Conservation (phyloP, 139 green algal genomes). For the Closterium sp. region DNA sequence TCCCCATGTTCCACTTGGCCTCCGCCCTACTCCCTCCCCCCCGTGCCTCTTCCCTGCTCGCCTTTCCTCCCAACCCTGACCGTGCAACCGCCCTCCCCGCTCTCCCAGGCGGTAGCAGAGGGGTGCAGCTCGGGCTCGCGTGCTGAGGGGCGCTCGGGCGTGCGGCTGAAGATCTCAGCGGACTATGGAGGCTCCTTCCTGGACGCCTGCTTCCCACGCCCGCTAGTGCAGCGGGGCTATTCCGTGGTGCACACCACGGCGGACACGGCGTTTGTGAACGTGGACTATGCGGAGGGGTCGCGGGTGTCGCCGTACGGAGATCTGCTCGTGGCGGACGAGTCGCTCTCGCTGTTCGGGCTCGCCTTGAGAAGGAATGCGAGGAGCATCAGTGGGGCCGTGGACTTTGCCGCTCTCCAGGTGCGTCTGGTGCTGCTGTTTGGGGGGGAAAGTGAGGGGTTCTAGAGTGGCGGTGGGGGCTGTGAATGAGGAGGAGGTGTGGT, state of each 20-base stretch:
- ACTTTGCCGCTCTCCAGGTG: constrained; percentile 71
- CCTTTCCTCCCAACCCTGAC: background rate
- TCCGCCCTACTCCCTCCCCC: background rate
- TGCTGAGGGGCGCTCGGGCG: background rate
- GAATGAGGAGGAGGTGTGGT: background rate
- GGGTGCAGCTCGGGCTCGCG: background rate
- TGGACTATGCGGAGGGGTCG: constrained; percentile 66
- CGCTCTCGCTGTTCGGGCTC: constrained; percentile 74
- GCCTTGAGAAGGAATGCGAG: constrained; percentile 64
- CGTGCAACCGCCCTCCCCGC: background rate
- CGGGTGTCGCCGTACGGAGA: constrained; percentile 53
- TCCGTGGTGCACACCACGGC: constrained; percentile 67
- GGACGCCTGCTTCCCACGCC: constrained; percentile 47
- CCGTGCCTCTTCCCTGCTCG: background rate
- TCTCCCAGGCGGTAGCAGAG: constrained; percentile 21
- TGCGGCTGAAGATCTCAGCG: constrained; percentile 49
- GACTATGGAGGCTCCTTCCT: constrained; percentile 46
- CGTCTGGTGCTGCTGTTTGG: background rate
- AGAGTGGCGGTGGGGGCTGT: background rate
- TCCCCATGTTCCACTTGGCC: too few relatives aligned
- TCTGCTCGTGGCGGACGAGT: constrained; percentile 69
- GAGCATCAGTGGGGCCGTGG: constrained; percentile 52
- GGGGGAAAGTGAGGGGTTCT: background rate
- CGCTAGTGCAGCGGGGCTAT: constrained; percentile 36
- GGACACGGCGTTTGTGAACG: constrained; percentile 67